Evolutionary conservation across 2,329 filamentous ascomycete species (phyloP).

Genomic region (Phoma sp.): DNA sequence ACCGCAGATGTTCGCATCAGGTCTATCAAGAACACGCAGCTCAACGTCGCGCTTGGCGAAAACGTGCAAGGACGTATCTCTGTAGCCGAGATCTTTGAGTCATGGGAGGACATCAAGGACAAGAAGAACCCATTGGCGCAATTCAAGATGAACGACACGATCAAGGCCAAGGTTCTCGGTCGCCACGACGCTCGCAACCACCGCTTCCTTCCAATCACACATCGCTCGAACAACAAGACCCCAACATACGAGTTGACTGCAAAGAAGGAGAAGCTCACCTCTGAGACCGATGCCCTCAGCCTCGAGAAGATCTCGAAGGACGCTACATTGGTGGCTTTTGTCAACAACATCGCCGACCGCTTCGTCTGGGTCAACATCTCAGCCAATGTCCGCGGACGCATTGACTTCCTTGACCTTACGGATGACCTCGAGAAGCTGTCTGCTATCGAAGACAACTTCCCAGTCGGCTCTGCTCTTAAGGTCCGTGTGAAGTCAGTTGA

Average conservation of each 20-base stretch:
- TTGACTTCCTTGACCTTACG: constrained; percentile 82
- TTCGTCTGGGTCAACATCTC: constrained; percentile 91
- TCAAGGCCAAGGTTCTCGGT: constrained; percentile 80
- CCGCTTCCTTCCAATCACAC: constrained; percentile 88
- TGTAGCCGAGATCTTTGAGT: constrained; percentile 86
- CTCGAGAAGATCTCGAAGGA: constrained; percentile 76
- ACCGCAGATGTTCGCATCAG: constrained; percentile 76
- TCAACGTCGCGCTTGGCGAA: constrained; percentile 88
- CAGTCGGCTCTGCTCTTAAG: constrained; percentile 84
- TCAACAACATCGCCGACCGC: constrained; percentile 85
- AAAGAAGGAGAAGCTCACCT: constrained; percentile 65
- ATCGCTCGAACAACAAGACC: constrained; percentile 74
- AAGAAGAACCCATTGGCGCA: constrained; percentile 78
- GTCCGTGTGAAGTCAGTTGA: constrained; percentile 80
- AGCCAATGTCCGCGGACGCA: constrained; percentile 82
- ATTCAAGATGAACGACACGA: constrained; percentile 72
- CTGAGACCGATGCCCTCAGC: constrained; percentile 67
- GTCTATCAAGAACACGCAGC: constrained; percentile 88
- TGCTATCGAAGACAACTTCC: constrained; percentile 80
- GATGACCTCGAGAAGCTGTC: constrained; percentile 82
- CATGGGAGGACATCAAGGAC: constrained; percentile 84
- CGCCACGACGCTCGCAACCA: constrained; percentile 90
- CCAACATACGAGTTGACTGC: constrained; percentile 84
- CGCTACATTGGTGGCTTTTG: constrained; percentile 77
- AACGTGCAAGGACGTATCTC: constrained; percentile 93